phyloP scores from a whole-genome alignment of 371 early-diverging fungal species.

The Circinella minor region DNA sequence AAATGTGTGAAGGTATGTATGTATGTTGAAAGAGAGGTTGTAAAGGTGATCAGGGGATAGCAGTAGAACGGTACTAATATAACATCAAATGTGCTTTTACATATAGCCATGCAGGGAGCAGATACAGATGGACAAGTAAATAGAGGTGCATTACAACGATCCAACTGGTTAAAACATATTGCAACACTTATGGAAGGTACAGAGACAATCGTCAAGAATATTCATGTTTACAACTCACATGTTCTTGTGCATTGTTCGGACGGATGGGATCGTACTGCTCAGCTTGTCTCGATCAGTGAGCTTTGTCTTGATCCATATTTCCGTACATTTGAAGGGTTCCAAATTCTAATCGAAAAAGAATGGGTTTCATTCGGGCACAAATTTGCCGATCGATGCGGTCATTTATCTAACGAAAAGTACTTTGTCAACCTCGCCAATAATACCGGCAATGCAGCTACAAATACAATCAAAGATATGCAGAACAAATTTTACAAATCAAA shows the following conservation, averaged over 20 bases:
- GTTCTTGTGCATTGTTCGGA: conserved; percentile 98
- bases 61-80: too few species aligned
- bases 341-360: conserved; percentile 92
- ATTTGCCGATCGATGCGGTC: conserved; percentile 92
- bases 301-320: conserved; percentile 95
- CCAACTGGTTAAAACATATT: conserved; percentile 92
- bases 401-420: conserved; percentile 76
- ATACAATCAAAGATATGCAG: conserved; percentile 77
- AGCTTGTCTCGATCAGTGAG: conserved; percentile 86
- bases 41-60: not conserved
- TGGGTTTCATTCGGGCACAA: conserved; percentile 97
- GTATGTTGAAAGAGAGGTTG: not conserved
- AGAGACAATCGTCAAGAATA: conserved; percentile 78
- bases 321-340: conserved; percentile 91
- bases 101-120: conserved; percentile 57
- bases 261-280: conserved; percentile 99
- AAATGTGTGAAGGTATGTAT: conserved; percentile 78
- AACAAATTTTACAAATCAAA: conserved; percentile 67
- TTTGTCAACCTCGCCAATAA: conserved; percentile 58
- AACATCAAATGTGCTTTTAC: not conserved
- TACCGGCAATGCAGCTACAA: conserved; percentile 60
- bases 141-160: conserved; percentile 57
- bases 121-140: conserved; percentile 59
- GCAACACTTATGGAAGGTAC: conserved; percentile 82
- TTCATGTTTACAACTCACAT: conserved; percentile 78